Evolutionary conservation across 257 asterid species (phyloP).

Genomic region (Ligustrum vulgare): DNA sequence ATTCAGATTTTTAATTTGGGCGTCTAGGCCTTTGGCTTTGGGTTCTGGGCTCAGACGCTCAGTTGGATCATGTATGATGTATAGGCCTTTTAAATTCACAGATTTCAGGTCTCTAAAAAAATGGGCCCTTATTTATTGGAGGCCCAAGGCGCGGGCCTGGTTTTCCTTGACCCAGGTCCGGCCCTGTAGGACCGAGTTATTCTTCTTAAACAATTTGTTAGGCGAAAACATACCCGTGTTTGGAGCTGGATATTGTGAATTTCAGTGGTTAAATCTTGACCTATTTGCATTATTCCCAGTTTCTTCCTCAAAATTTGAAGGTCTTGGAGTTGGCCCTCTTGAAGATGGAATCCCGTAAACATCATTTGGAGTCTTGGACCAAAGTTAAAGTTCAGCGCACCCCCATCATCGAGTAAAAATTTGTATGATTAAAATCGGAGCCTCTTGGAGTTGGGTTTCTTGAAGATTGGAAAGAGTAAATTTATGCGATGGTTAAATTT

Average conservation of each 20-base stretch:
- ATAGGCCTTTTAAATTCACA: too few relatives aligned
- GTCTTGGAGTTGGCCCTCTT: conserved; percentile 72
- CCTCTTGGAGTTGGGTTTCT: conserved; percentile 89
- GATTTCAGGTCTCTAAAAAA: too few relatives aligned
- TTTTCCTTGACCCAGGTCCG: too few relatives aligned
- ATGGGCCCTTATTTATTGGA: too few relatives aligned
- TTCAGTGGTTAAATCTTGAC: conserved; percentile 49
- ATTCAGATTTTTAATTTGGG: too few relatives aligned
- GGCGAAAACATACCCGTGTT: conserved; percentile 86
- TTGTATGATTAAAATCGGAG: conserved; percentile 78
- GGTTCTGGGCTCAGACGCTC: too few relatives aligned
- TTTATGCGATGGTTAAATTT: conserved; percentile 77
- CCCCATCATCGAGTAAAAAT: conserved; percentile 79
- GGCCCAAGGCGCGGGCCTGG: too few relatives aligned
- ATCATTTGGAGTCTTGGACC: conserved; percentile 71
- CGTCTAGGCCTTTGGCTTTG: too few relatives aligned
- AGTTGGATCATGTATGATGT: too few relatives aligned
- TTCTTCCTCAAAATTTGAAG: conserved; percentile 81
- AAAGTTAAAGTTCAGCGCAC: conserved; percentile 65
- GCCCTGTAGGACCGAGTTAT: too few relatives aligned
- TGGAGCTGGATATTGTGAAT: conserved; percentile 62
- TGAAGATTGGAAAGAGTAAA: conserved; percentile 81
- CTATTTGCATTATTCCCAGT: conserved; percentile 33
- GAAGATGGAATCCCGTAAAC: conserved; percentile 53
- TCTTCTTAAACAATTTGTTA: too few relatives aligned